Evolutionary conservation across 306 rosid species (phyloP).

Genomic region (Datisca glomerata): DNA sequence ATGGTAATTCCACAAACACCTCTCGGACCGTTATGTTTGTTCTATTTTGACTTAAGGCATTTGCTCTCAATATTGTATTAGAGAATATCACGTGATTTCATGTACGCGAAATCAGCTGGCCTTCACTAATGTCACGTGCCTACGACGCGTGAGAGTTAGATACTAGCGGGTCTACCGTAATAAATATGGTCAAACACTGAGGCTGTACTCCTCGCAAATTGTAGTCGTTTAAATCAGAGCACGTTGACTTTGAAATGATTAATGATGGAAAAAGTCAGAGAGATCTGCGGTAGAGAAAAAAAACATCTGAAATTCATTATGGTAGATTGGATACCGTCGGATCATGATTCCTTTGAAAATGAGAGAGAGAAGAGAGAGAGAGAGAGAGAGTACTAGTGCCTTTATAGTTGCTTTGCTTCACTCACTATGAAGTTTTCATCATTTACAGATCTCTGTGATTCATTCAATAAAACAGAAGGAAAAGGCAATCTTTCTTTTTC

Average conservation of each 20-base stretch:
- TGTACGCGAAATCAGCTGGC: conserved; percentile 12
- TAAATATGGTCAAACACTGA: conserved; percentile 18
- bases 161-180: conserved; percentile 14
- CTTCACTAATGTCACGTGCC: conserved; percentile 36
- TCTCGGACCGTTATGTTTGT: conserved; percentile 2
- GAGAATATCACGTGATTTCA: conserved; percentile 5
- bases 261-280: conserved; percentile 16
- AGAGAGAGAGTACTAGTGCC: too few species aligned
- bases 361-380: too few species aligned
- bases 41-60: neutral
- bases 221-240: conserved; percentile 26
- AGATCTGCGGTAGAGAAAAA: conserved; percentile 16
- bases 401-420: conserved; percentile 10
- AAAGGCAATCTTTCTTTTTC: conserved; percentile 4
- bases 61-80: neutral
- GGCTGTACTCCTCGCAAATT: conserved; percentile 12
- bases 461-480: conserved; percentile 7
- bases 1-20: too few species aligned
- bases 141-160: conserved; percentile 11
- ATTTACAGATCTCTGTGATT: conserved; percentile 34
- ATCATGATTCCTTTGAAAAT: conserved; percentile 16
- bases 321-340: conserved; percentile 8
- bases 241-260: conserved; percentile 37
- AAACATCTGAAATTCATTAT: conserved; percentile 19
- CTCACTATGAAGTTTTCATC: conserved; percentile 18